Conservation (phyloP, 495 filamentous ascomycete genomes). For the Pseudomonodictys pantanalensis region DNA sequence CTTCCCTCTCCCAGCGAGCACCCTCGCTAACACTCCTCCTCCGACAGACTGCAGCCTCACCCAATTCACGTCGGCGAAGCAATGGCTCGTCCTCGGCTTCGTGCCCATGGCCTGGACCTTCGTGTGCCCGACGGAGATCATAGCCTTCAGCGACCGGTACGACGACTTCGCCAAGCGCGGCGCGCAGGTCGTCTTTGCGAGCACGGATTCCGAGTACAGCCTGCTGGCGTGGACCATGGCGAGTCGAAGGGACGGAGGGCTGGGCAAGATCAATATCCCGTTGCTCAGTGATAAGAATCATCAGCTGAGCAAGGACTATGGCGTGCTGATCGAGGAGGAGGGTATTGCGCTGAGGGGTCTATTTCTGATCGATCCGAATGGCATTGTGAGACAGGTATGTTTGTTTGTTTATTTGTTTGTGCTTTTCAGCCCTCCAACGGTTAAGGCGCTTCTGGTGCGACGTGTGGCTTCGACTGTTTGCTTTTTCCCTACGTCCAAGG, state of each 20-base stretch:
- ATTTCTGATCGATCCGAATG: constrained; percentile 60
- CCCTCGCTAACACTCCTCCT: constrained; percentile 1
- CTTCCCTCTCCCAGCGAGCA: neutral
- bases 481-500: constrained; percentile 6
- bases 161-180: constrained; percentile 46
- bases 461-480: neutral
- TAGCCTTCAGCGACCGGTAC: constrained; percentile 48
- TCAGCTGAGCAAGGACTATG: constrained; percentile 53
- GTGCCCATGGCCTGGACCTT: constrained; percentile 56
- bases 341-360: constrained; percentile 57
- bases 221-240: constrained; percentile 55
- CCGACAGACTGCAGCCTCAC: constrained; percentile 45
- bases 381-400: constrained; percentile 48
- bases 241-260: constrained; percentile 52
- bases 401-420: neutral
- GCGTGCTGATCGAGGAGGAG: constrained; percentile 57
- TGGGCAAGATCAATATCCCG: constrained; percentile 53
- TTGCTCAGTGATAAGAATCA: constrained; percentile 57
- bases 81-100: constrained; percentile 53
- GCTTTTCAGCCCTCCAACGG: neutral
- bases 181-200: constrained; percentile 53
- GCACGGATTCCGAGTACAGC: constrained; percentile 49
- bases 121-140: constrained; percentile 54
- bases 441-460: neutral
- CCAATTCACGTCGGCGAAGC: constrained; percentile 43